Percentiles rank a stretch among this genome's conserved stretches.
Evolutionary conservation across 345 rosid species (phyloP).

Genomic region (Salix purpurea): DNA sequence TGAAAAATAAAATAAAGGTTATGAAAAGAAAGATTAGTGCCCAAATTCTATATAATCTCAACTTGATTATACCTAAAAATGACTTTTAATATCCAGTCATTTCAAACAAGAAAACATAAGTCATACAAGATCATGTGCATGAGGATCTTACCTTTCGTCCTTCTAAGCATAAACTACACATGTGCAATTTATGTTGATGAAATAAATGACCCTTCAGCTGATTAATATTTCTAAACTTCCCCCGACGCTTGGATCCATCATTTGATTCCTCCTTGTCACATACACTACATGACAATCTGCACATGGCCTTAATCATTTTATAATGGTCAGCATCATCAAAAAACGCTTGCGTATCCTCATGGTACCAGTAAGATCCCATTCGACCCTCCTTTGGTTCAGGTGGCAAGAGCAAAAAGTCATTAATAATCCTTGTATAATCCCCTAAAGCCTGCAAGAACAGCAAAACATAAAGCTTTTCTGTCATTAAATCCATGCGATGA

Average conservation of each 20-base stretch:
- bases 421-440: conserved; percentile 81
- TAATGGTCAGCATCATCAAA: conserved; percentile 92
- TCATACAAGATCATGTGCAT: not conserved
- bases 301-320: conserved; percentile 97
- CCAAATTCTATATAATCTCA: not conserved
- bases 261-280: conserved; percentile 69
- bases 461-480: not conserved
- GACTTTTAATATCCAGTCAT: not conserved
- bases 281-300: conserved; percentile 80
- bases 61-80: not conserved
- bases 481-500: not conserved
- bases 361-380: conserved; percentile 69
- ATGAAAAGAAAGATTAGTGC: not conserved
- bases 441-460: conserved; percentile 66
- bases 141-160: conserved; percentile 66
- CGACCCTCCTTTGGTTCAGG: conserved; percentile 78
- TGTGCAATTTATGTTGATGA: conserved; percentile 69
- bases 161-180: conserved; percentile 92
- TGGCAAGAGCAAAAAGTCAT: conserved; percentile 77
- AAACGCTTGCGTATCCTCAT: conserved; percentile 78
- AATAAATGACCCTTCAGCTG: conserved; percentile 92
- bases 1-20: not conserved
- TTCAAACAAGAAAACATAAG: not conserved
- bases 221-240: conserved; percentile 68
- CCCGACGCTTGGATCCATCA: conserved; percentile 57